These are phyloP conservation scores for Eimeria falciformis DNA, from an alignment of 169 alveolate genomes.

Conservation along the genomic window DNA sequence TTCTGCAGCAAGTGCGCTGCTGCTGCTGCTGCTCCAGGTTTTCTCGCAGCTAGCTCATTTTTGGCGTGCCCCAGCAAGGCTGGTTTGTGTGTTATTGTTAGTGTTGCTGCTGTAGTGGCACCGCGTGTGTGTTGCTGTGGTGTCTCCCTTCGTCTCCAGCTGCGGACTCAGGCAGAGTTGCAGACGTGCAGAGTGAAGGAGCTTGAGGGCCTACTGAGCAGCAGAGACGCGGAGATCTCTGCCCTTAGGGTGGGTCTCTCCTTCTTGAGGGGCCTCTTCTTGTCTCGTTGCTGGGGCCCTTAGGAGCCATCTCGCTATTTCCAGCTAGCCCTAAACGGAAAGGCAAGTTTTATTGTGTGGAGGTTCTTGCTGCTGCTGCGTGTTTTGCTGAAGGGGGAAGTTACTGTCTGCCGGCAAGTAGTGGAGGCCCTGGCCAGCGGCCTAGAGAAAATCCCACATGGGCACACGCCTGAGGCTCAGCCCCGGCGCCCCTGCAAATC, in stretches of 20 bases:
- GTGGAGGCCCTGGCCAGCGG: not conserved
- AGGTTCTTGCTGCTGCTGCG: conserved; percentile 14
- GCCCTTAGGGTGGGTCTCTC: not conserved
- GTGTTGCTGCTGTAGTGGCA: not conserved
- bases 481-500: not conserved
- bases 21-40: conserved; percentile 19
- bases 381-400: conserved; percentile 30
- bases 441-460: not conserved
- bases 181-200: not conserved
- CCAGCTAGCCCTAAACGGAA: not conserved
- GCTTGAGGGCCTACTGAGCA: conserved; percentile 22
- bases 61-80: not conserved
- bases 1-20: conserved; percentile 59
- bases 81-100: not conserved
- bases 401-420: conserved; percentile 1
- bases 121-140: not conserved
- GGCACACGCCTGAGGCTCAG: not conserved
- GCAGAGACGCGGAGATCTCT: conserved; percentile 2
- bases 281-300: not conserved
- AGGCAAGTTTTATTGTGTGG: not conserved
- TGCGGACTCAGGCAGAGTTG: conserved; percentile 28
- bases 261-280: not conserved
- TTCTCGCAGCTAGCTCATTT: not conserved
- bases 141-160: not conserved
- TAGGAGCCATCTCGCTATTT: not conserved